A percentile compares a stretch with the other conserved stretches of the same genome.
phyloP scores from a whole-genome alignment of 495 filamentous ascomycete species.

The Rhizodiscina lignyota region DNA sequence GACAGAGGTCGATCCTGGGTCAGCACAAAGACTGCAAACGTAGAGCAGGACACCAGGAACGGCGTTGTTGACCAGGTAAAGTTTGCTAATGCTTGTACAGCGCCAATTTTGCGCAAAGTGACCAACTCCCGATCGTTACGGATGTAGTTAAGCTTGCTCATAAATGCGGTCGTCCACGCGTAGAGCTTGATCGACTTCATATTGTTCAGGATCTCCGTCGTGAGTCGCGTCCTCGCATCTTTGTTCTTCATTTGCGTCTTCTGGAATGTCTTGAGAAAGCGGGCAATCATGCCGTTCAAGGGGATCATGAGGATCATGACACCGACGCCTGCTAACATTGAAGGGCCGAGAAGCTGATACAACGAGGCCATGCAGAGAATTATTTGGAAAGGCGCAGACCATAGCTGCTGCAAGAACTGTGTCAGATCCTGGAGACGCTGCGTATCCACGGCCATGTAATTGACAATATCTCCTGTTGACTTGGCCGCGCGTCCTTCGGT shows the following conservation, averaged over 20 bases:
- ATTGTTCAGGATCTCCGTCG: conserved; percentile 97
- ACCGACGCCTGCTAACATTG: conserved; percentile 91
- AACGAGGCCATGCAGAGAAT: conserved; percentile 85
- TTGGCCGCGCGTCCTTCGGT: conserved; percentile 86
- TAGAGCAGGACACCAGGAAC: conserved; percentile 94
- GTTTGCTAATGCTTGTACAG: conserved; percentile 81
- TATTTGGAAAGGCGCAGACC: conserved; percentile 97
- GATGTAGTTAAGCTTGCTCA: conserved; percentile 89
- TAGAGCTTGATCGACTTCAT: conserved; percentile 99
- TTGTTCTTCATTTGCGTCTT: conserved; percentile 99
- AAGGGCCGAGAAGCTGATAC: conserved; percentile 81
- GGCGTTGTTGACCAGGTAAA: conserved; percentile 99
- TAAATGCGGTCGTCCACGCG: conserved; percentile 92
- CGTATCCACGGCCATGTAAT: conserved; percentile 96
- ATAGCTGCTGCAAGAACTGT: conserved; percentile 85
- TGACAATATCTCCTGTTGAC: conserved; percentile 95
- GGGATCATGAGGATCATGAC: conserved; percentile 98
- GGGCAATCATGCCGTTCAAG: conserved; percentile 82
- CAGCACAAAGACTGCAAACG: conserved; percentile 86
- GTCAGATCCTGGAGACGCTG: conserved; percentile 89
- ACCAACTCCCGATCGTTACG: conserved; percentile 90
- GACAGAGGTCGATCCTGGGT: conserved; percentile 66
- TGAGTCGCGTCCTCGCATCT: conserved; percentile 77
- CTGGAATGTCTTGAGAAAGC: conserved; percentile 84
- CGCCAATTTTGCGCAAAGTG: conserved; percentile 90